A percentile compares a stretch with the other conserved stretches of the same genome.
phyloP scores from a whole-genome alignment of 768 basidiomycete species.

The Clitopilus passeckerianus region DNA sequence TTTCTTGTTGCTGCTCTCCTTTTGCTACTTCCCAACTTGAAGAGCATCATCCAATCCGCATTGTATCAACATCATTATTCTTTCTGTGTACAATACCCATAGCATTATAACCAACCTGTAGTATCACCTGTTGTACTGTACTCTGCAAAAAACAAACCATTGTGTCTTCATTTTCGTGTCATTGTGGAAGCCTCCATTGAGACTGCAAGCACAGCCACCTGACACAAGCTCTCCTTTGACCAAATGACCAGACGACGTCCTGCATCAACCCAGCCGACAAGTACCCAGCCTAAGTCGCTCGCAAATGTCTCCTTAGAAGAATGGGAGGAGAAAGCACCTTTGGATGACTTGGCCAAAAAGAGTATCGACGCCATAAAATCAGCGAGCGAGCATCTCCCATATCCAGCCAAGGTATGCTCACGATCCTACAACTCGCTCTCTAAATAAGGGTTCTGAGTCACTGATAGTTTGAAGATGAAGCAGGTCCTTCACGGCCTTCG shows the following conservation, averaged over 20 bases:
- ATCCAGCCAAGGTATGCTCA: slow-evolving; percentile 72
- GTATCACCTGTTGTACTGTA: too few species aligned
- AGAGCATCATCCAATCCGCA: too few species aligned
- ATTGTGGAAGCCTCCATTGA: too few species aligned
- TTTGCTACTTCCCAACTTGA: too few species aligned
- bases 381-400: slow-evolving; percentile 51
- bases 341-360: slow-evolving; percentile 62
- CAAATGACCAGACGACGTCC: background rate
- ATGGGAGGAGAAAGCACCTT: slow-evolving; percentile 83
- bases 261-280: slow-evolving; percentile 9
- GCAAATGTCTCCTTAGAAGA: slow-evolving; percentile 70
- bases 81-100: too few species aligned
- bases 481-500: slow-evolving; percentile 22
- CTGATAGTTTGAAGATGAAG: slow-evolving; percentile 13
- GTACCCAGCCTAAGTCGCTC: slow-evolving; percentile 21
- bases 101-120: too few species aligned
- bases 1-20: too few species aligned
- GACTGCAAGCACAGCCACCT: background rate
- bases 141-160: too few species aligned
- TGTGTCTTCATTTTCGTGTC: too few species aligned
- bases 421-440: background rate
- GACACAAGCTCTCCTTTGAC: background rate
- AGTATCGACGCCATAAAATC: slow-evolving; percentile 63
- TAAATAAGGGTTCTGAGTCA: background rate
- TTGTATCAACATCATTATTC: too few species aligned